Evolutionary conservation across 2,329 filamentous ascomycete genomes (phyloP), one percentile per base, ranked within the genome.

Genomic region (Exophiala dermatitidis): DNA sequence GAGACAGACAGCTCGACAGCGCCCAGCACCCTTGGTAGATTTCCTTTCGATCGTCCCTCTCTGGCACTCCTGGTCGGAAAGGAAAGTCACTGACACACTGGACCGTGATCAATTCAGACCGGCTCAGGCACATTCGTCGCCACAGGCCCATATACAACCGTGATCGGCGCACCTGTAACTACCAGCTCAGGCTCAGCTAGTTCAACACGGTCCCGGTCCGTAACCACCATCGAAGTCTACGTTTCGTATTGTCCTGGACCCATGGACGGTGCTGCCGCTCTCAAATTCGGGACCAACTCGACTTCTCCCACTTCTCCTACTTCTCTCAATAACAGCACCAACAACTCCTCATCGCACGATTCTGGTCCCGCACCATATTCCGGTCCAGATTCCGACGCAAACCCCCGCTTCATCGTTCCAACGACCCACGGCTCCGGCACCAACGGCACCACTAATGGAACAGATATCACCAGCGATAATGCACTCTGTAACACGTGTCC

Each of bases 51-150:
- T 42, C 7, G 7, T 42, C 38, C 38, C 9, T 8, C 38, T 42
- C 12, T 42, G 38, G 26, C 12, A 9, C 44, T 4, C 8, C 4
- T 43, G 33, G n/a, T 36, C n/a, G 7, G 33, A 36, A 7, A 36
- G 7, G 7, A 7, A 36, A 36, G 7, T 26, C 6, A 12, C 47
- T 34, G 50, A 37, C 30, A 5, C 19, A 50, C 31, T 8, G 40
- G 37, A 29, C 31, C 28, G 10, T 3, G 42, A n/a, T 6, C 12
- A 28, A 30, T 36, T 3, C 34, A 60, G 58, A 60, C 54, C 40
- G 60, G 58, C 1, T 54, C 42, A n/a, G 58, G 60, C 46, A 56
- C 50, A 2, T 62, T 62, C 46, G 48, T 52, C n/a, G 50, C 59
- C 3, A 62, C 53, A n/a, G 54, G 50, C 2, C 54, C 50, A 1